These are phyloP conservation scores for Penicillium roqueforti DNA, from an alignment of 495 filamentous ascomycete species.

Conservation along the genomic window DNA sequence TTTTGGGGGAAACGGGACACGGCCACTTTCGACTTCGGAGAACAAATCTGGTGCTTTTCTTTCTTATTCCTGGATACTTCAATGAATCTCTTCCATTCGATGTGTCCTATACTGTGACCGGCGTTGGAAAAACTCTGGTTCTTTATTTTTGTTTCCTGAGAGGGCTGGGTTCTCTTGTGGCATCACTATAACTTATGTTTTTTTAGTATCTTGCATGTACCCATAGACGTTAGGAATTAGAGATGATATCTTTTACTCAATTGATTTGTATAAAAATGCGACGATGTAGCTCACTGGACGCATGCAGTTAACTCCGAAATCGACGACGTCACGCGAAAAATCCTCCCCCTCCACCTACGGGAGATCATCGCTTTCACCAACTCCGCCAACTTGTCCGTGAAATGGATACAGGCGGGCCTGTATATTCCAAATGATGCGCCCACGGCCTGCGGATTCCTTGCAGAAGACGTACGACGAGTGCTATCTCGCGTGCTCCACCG, in stretches of 20 bases:
- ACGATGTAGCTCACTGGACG: slow-evolving; percentile 7
- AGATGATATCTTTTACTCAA: slow-evolving; percentile 18
- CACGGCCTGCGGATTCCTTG: slow-evolving; percentile 70
- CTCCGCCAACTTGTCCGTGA: slow-evolving; percentile 16
- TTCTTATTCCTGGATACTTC: slow-evolving; percentile 12
- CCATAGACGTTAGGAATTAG: slow-evolving; percentile 31
- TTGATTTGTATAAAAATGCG: background rate
- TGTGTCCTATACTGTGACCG: slow-evolving; percentile 31
- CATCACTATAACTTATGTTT: slow-evolving; percentile 21
- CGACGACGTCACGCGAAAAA: slow-evolving; percentile 47
- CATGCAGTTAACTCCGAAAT: slow-evolving; percentile 27
- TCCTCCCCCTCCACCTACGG: slow-evolving; percentile 23
- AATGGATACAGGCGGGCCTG: slow-evolving; percentile 30
- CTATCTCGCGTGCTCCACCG: slow-evolving; percentile 89
- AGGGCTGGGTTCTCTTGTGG: slow-evolving; percentile 21
- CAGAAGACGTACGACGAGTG: slow-evolving; percentile 98
- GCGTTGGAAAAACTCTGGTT: slow-evolving; percentile 34
- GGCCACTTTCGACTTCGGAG: slow-evolving; percentile 13
- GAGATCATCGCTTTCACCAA: slow-evolving; percentile 22
- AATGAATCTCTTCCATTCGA: slow-evolving; percentile 23
- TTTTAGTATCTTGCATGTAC: slow-evolving; percentile 32
- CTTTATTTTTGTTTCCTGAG: slow-evolving; percentile 15
- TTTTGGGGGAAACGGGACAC: slow-evolving; percentile 14
- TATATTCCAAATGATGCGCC: slow-evolving; percentile 64
- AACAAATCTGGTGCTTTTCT: slow-evolving; percentile 5